Evolutionary conservation across 2,329 filamentous ascomycete species (phyloP).

Genomic region (Cladophialophora immunda): DNA sequence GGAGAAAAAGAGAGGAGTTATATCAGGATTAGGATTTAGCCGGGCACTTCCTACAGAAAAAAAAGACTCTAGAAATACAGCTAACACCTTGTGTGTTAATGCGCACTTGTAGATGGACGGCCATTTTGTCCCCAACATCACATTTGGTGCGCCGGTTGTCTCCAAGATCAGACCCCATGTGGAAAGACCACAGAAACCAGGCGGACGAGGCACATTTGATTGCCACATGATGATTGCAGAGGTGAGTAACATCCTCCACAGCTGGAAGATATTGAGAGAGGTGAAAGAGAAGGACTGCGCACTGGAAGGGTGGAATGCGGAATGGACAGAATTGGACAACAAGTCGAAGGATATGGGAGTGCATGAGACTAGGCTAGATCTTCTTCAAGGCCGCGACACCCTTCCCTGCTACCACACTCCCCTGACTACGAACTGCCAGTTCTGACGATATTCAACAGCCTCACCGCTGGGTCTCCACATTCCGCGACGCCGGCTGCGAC

Average conservation of each 20-base stretch:
- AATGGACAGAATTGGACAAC: neutral
- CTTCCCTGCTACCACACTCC: neutral
- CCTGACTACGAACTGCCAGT: neutral
- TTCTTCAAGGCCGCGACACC: neutral
- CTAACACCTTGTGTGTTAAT: neutral
- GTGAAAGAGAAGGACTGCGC: neutral
- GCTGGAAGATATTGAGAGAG: neutral
- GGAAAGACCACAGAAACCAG: constrained; percentile 71
- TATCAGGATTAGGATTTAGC: no score
- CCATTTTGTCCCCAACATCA: constrained; percentile 98
- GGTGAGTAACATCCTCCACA: constrained; percentile 60
- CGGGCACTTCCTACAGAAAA: no score
- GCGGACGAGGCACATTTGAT: constrained; percentile 92
- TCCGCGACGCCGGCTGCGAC: constrained; percentile 92
- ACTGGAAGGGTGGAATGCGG: neutral
- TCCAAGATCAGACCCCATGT: constrained; percentile 92
- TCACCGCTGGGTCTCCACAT: constrained; percentile 97
- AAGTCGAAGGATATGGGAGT: neutral
- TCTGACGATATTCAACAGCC: constrained; percentile 66
- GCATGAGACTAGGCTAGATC: neutral
- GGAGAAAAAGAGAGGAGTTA: neutral
- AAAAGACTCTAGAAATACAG: neutral
- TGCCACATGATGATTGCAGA: constrained; percentile 99
- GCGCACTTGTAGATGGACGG: constrained; percentile 74
- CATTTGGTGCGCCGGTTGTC: constrained; percentile 93